These are phyloP conservation scores for Citrus trifoliata DNA, from an alignment of 345 rosid species.

Conservation along the genomic window DNA sequence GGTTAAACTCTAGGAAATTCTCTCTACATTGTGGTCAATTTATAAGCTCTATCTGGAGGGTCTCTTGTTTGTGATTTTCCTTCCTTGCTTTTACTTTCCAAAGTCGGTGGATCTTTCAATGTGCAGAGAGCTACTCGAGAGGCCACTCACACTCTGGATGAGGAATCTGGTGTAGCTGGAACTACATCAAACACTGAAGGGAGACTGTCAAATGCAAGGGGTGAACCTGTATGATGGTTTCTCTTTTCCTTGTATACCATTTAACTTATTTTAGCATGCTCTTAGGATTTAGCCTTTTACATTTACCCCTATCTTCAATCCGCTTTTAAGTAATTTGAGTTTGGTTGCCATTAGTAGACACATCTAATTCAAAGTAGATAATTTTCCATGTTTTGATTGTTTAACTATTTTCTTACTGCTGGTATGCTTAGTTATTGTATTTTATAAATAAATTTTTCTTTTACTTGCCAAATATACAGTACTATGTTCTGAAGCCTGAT, in stretches of 20 bases:
- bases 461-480: background rate
- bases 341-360: background rate
- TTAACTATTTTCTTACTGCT: background rate
- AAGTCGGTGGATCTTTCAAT: background rate
- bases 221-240: slow-evolving; percentile 23
- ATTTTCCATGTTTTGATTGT: background rate
- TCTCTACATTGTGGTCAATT: background rate
- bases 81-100: background rate
- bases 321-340: background rate
- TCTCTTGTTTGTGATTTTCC: background rate
- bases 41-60: background rate
- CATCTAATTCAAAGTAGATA: background rate
- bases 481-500: background rate
- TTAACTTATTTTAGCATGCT: background rate
- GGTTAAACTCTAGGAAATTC: slow-evolving; percentile 35
- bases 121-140: slow-evolving; percentile 37
- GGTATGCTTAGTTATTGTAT: slow-evolving; percentile 2
- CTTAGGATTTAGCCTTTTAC: background rate
- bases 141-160: slow-evolving; percentile 22
- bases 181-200: slow-evolving; percentile 27
- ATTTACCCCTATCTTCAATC: background rate
- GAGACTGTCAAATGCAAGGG: slow-evolving; percentile 22
- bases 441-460: background rate
- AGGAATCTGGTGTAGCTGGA: slow-evolving; percentile 29
- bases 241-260: background rate